These are phyloP conservation scores for Homolaphlyctis polyrhiza DNA, from an alignment of 371 early-diverging fungal species.

Conservation along the genomic window DNA sequence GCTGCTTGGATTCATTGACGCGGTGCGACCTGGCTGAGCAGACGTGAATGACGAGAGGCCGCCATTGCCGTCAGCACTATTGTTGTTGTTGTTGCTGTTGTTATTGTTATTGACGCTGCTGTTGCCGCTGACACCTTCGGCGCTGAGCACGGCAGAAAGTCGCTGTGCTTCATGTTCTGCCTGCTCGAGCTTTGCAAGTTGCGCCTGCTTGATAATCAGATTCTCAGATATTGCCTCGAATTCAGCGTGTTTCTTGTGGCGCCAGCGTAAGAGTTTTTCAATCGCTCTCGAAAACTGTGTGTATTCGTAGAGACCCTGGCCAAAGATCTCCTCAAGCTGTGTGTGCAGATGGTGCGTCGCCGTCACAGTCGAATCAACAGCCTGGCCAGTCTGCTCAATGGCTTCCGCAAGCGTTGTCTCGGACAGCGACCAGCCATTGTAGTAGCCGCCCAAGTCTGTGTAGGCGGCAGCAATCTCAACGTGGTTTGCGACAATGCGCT, in stretches of 20 bases:
- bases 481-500: constrained; percentile 23
- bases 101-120: not conserved
- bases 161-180: constrained; percentile 84
- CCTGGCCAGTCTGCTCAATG: constrained; percentile 86
- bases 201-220: constrained; percentile 64
- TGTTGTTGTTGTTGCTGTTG: not conserved
- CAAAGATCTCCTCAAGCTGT: constrained; percentile 69
- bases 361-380: constrained; percentile 78
- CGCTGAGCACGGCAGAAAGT: constrained; percentile 70
- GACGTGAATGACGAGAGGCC: too few species aligned
- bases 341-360: constrained; percentile 63
- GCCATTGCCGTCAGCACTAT: constrained; percentile 8
- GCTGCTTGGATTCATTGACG: too few species aligned
- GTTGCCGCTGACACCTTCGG: constrained; percentile 26
- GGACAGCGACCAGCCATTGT: constrained; percentile 89
- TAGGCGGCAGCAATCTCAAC: constrained; percentile 63
- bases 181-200: constrained; percentile 60
- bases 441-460: constrained; percentile 85
- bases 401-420: constrained; percentile 72
- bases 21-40: too few species aligned
- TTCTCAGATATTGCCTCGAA: constrained; percentile 68
- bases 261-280: constrained; percentile 71
- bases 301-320: constrained; percentile 85
- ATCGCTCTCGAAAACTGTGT: constrained; percentile 80
- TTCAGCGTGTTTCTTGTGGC: constrained; percentile 82